Conservation (phyloP, 2,329 filamentous ascomycete species). For the Penicillium sp. region DNA sequence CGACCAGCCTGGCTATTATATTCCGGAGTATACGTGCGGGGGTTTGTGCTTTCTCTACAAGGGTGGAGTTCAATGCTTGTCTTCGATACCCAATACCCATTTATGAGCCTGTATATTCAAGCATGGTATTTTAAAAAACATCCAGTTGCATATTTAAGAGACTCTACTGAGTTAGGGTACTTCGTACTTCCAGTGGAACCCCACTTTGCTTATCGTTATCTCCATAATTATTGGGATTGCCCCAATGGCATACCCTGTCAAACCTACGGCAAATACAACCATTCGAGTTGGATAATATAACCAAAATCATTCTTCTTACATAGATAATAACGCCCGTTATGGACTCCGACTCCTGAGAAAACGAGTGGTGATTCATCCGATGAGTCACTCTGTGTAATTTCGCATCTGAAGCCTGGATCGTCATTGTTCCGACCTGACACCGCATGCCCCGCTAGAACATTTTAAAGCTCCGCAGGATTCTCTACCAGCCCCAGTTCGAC, state of each 20-base stretch:
- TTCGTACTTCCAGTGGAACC: too few species aligned
- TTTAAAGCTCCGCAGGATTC: constrained; percentile 13
- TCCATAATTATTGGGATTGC: not conserved
- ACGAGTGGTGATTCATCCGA: constrained; percentile 5
- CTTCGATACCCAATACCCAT: constrained; percentile 19
- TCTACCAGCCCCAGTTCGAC: constrained; percentile 1
- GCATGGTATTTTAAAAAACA: not conserved
- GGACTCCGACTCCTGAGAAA: not conserved
- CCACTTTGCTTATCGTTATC: constrained; percentile 8
- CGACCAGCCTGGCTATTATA: not conserved
- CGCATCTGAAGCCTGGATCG: not conserved
- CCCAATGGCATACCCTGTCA: too few species aligned
- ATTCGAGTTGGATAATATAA: too few species aligned
- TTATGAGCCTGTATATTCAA: not conserved
- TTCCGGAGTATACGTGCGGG: not conserved
- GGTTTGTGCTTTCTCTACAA: not conserved
- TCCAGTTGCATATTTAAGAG: not conserved
- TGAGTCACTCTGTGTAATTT: not conserved
- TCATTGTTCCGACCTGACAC: not conserved
- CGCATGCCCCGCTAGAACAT: constrained; percentile 18
- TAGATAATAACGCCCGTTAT: too few species aligned
- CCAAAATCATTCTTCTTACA: too few species aligned
- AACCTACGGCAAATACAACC: not conserved
- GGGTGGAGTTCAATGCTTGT: constrained; percentile 4
- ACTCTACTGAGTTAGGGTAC: too few species aligned